phyloP scores from a whole-genome alignment of 306 rosid genomes.

The Prunus campanulata region DNA sequence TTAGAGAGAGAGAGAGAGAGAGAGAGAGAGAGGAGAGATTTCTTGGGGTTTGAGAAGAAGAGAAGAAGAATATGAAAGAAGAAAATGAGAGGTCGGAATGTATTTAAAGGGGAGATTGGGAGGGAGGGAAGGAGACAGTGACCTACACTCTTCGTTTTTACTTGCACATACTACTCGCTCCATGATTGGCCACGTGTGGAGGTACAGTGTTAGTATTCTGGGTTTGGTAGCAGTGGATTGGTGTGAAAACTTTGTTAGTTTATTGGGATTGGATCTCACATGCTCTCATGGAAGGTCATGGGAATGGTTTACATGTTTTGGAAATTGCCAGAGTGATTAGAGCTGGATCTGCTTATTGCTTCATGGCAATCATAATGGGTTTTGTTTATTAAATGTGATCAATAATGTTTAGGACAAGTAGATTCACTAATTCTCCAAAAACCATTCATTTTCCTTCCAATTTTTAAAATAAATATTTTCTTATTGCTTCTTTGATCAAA shows the following conservation, averaged over 20 bases:
- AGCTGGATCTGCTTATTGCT: not conserved
- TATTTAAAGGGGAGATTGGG: slow-evolving; percentile 6
- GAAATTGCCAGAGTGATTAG: not conserved
- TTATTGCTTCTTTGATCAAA: too few relatives aligned
- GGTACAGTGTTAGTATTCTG: not conserved
- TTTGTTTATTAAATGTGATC: not conserved
- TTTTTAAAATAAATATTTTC: too few relatives aligned
- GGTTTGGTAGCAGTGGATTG: not conserved
- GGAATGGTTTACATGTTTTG: not conserved
- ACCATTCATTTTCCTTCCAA: not conserved
- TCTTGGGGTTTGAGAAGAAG: not conserved
- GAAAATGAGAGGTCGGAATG: slow-evolving; percentile 6
- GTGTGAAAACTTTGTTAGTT: not conserved
- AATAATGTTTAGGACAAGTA: not conserved
- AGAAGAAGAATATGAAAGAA: not conserved
- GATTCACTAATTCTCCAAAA: not conserved
- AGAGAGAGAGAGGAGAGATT: not conserved
- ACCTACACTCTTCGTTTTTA: not conserved
- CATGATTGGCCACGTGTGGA: not conserved
- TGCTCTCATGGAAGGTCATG: too few relatives aligned
- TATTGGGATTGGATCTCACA: not conserved
- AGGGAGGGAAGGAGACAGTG: not conserved
- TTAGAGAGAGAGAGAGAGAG: not conserved
- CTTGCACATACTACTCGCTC: not conserved
- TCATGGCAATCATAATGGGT: slow-evolving; percentile 1